Conservation (phyloP, 768 basidiomycete genomes). For the Candolleomyces efflorescens region DNA sequence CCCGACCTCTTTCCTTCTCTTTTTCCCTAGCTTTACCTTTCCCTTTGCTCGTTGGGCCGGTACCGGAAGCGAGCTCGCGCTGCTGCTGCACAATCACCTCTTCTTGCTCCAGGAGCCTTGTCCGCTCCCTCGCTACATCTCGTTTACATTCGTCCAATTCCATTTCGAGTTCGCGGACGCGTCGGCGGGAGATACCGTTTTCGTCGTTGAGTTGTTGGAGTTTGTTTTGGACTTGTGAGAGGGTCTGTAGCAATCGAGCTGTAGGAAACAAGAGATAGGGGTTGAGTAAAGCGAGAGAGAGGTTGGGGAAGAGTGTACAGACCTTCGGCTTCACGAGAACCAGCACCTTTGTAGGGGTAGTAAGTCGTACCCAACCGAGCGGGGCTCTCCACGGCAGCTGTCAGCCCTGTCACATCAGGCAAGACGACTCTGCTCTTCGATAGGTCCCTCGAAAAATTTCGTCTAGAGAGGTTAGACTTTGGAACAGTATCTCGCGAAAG, state of each 20-base stretch:
- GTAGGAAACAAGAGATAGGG: background rate
- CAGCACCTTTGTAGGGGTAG: slow-evolving; percentile 41
- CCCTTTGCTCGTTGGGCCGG: slow-evolving; percentile 18
- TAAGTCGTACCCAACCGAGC: slow-evolving; percentile 52
- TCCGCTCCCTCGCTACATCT: slow-evolving; percentile 71
- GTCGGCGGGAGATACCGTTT: slow-evolving; percentile 73
- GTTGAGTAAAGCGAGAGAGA: background rate
- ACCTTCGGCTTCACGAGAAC: slow-evolving; percentile 66
- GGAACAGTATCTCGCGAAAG: background rate
- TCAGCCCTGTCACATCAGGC: slow-evolving; percentile 83
- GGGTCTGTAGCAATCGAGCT: slow-evolving; percentile 61
- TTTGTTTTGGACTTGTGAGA: slow-evolving; percentile 62
- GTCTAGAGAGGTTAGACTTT: background rate
- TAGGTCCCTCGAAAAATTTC: slow-evolving; percentile 6
- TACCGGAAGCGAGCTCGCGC: slow-evolving; percentile 23
- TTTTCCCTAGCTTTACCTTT: slow-evolving; percentile 34
- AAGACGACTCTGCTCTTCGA: slow-evolving; percentile 48
- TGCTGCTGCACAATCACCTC: slow-evolving; percentile 37
- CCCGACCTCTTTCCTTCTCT: slow-evolving; percentile 17
- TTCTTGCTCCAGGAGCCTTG: slow-evolving; percentile 55
- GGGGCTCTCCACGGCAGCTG: slow-evolving; percentile 73
- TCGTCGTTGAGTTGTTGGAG: slow-evolving; percentile 75
- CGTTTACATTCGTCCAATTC: slow-evolving; percentile 82
- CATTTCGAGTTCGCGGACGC: slow-evolving; percentile 83
- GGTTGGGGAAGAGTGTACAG: slow-evolving; percentile 8